These are phyloP conservation scores for Rubus idaeus DNA, from an alignment of 306 rosid genomes.

Conservation along the genomic window DNA sequence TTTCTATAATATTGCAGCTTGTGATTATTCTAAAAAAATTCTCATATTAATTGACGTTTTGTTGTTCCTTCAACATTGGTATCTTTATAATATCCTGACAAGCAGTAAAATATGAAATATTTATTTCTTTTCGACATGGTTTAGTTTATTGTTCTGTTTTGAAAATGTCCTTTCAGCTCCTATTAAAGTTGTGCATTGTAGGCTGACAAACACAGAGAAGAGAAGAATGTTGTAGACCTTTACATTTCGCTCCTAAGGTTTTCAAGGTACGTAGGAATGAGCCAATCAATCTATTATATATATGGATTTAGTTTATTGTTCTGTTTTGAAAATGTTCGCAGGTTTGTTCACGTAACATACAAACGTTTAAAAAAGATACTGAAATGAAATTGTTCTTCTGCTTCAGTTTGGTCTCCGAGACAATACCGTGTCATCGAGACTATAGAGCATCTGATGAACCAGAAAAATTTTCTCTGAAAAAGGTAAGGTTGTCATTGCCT, in stretches of 20 bases:
- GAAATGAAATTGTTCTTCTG: constrained; percentile 8
- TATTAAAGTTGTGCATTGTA: constrained; percentile 36
- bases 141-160: too few relatives aligned
- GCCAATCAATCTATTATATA: background rate
- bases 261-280: constrained; percentile 63
- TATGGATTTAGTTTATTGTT: too few relatives aligned
- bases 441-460: constrained; percentile 50
- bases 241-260: constrained; percentile 83
- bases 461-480: constrained; percentile 56
- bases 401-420: constrained; percentile 75
- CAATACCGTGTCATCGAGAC: constrained; percentile 76
- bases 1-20: too few relatives aligned
- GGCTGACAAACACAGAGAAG: constrained; percentile 85
- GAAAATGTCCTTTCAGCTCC: constrained; percentile 5
- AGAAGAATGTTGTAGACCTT: constrained; percentile 74
- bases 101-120: too few relatives aligned
- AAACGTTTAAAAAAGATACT: too few relatives aligned
- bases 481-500: constrained; percentile 40
- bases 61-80: too few relatives aligned
- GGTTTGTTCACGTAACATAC: too few relatives aligned
- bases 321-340: too few relatives aligned
- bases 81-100: too few relatives aligned
- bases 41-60: too few relatives aligned
- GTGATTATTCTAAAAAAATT: too few relatives aligned
- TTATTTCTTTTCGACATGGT: too few relatives aligned